phyloP scores from a whole-genome alignment of 352 stramenopile species.

The Globisporangium polare region DNA sequence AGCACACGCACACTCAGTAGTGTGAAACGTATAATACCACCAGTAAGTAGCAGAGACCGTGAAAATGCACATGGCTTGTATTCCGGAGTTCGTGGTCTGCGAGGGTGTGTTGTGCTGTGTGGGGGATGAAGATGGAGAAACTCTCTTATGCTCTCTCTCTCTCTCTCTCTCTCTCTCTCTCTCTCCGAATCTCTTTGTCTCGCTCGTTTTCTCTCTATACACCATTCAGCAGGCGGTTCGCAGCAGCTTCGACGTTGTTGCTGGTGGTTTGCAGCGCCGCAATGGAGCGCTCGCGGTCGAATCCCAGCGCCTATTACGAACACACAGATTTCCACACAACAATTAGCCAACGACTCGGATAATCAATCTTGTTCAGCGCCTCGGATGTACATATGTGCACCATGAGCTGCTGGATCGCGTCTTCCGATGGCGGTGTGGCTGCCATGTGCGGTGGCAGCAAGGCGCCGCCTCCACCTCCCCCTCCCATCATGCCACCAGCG shows the following conservation, averaged over 20 bases:
- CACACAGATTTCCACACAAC: constrained; percentile 8
- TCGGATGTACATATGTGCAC: constrained; percentile 29
- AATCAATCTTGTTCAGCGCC: not conserved
- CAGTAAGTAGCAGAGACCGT: not conserved
- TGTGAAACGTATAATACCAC: not conserved
- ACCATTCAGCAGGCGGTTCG: constrained; percentile 79
- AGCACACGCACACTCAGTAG: not conserved
- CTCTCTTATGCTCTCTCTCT: not conserved
- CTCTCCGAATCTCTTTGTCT: not conserved
- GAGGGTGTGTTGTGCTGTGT: not conserved
- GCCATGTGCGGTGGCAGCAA: constrained; percentile 58
- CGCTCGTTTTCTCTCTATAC: constrained; percentile 22
- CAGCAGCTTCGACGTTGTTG: constrained; percentile 86
- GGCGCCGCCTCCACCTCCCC: constrained; percentile 28
- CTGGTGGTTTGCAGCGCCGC: constrained; percentile 64
- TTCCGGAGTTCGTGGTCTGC: not conserved
- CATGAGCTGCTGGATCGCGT: constrained; percentile 75
- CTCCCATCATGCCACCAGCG: constrained; percentile 33
- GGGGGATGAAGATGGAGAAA: not conserved
- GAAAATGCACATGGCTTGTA: not conserved
- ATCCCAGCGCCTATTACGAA: constrained; percentile 45
- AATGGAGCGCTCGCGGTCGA: constrained; percentile 68
- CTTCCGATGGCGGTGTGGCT: constrained; percentile 62
- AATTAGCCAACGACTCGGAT: not conserved
- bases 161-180: not conserved